Evolutionary conservation across 1,284 basidiomycete genomes (phyloP), one percentile per base, ranked within the genome.

Genomic region (Xanthoconium separans): DNA sequence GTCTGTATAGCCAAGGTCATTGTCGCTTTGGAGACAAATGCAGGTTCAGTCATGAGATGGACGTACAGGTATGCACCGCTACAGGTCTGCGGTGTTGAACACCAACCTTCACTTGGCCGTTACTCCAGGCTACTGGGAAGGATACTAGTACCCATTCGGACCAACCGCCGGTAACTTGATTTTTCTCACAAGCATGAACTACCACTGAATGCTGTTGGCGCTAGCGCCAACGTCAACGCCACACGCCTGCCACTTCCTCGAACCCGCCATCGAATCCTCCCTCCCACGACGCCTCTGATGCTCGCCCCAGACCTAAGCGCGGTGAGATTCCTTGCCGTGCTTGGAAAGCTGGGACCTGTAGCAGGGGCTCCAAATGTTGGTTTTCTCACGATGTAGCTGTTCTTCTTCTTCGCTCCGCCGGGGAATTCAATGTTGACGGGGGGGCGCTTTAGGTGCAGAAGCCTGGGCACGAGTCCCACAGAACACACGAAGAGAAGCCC

Each of bases 301-400:
- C 50, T 43, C 55, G 55, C 15, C 60, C 55, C 54, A 64, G 49
- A 54, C 27, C 55, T 51, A 71, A 66, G 54, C 62, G 44, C 43
- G 46, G 55, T 33, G 56, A 58, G 6, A 46, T 13, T 2, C 58
- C 59, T 50, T 70, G 69, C 61, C 61, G 54, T 44, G 48, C 65
- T 57, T 70, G 68, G 65, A 70, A 60, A 29, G 58, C 65, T 60
- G 69, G 69, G 46, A 56, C 49, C n/a, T 67, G 69, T 56, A 54
- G 50, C 61, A 71, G 34, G 53, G 68, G 66, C 20, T 39, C 61
- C 27, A 62, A 57, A n/a, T 70, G 65, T 29, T 29, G 54, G 46
- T 70, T 66, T 33, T 5, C 2, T 7, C 65, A 70, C 22, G 49
- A 67, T 27, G n/a, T 65, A 2, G 56, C 69, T 0, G 65, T 67